Evolutionary conservation across 2,329 filamentous ascomycete genomes (phyloP).

Genomic region (Proliferodiscus dingleyae): DNA sequence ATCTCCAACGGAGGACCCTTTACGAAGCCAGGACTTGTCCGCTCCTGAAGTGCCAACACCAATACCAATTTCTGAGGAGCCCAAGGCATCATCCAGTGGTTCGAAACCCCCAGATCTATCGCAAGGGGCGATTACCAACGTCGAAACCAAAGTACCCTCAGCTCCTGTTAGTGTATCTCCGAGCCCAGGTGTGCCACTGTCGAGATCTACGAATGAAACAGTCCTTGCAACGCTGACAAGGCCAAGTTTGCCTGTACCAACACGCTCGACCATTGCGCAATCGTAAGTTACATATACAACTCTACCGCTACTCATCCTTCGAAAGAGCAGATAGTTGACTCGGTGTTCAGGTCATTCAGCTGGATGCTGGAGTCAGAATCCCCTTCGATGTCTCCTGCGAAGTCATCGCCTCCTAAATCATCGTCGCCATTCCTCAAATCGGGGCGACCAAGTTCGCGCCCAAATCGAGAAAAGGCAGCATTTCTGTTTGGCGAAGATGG

Average conservation of each 20-base stretch:
- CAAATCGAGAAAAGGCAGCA: conserved; percentile 29
- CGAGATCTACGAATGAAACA: conserved; percentile 1
- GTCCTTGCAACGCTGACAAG: conserved; percentile 7
- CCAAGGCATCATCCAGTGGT: not conserved
- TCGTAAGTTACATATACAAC: conserved; percentile 36
- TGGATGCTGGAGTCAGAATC: conserved; percentile 64
- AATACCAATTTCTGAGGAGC: not conserved
- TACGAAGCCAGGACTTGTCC: conserved; percentile 1
- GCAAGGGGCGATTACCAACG: not conserved
- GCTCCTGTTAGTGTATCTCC: not conserved
- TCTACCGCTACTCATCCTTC: not conserved
- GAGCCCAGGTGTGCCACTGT: conserved; percentile 3
- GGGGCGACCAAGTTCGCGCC: conserved; percentile 22
- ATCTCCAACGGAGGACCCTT: conserved; percentile 3
- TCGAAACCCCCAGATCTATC: conserved; percentile 1
- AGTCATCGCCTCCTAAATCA: conserved; percentile 24
- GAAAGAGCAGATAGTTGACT: not conserved
- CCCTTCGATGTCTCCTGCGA: conserved; percentile 13
- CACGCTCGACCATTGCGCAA: conserved; percentile 63
- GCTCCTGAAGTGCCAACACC: conserved; percentile 2
- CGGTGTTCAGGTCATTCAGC: conserved; percentile 52
- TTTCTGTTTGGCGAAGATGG: conserved; percentile 33
- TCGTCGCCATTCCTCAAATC: conserved; percentile 26
- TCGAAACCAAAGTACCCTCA: not conserved
- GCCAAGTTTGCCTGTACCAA: conserved; percentile 45